Evolutionary conservation across 208 protist species (phyloP).

Genomic region (Entamoeba histolytica): DNA sequence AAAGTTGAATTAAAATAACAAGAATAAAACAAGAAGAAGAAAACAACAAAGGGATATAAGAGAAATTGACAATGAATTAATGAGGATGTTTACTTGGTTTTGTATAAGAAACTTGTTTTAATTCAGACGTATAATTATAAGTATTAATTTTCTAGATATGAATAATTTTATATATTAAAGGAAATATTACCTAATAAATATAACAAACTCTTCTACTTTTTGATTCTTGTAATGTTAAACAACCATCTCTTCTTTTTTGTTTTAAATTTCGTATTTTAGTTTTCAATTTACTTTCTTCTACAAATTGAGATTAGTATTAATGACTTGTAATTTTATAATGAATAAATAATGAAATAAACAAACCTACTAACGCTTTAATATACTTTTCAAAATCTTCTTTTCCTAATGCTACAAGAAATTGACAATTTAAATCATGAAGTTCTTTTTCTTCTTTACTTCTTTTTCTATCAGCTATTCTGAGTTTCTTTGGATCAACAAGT

Average conservation of each 20-base stretch:
- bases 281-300: background rate
- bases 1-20: no score
- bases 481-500: background rate
- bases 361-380: background rate
- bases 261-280: background rate
- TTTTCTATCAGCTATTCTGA: background rate
- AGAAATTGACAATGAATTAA: no score
- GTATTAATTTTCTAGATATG: no score
- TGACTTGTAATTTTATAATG: background rate
- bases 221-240: background rate
- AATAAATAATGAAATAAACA: background rate
- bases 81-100: no score
- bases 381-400: background rate
- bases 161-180: no score
- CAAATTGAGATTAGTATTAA: background rate
- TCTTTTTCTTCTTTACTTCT: background rate
- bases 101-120: no score
- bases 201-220: background rate
- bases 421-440: background rate
- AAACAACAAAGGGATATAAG: no score
- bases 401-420: background rate
- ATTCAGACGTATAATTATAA: no score
- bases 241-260: background rate
- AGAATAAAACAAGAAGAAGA: no score
- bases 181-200: no score